Percentiles rank a stretch among this genome's conserved stretches.
Conservation (phyloP, 2,329 filamentous ascomycete species). For the Stachybotrys echinatus region DNA sequence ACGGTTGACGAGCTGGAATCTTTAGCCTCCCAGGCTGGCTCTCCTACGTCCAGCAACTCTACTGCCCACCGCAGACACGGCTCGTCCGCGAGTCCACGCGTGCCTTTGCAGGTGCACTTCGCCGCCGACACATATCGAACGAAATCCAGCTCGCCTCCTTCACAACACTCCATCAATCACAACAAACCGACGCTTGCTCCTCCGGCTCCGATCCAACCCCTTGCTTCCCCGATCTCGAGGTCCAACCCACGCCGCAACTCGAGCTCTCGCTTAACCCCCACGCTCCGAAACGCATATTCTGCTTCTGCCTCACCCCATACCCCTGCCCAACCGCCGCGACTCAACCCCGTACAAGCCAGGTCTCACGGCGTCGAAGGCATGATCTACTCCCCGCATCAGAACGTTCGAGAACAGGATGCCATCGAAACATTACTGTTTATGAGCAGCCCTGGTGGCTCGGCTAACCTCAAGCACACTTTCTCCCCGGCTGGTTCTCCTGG, state of each 20-base stretch:
- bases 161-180: conserved; percentile 24
- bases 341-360: conserved; percentile 21
- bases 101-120: conserved; percentile 27
- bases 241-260: conserved; percentile 44
- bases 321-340: conserved; percentile 29
- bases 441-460: conserved; percentile 71
- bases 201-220: conserved; percentile 50
- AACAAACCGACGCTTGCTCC: conserved; percentile 40
- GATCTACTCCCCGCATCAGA: conserved; percentile 60
- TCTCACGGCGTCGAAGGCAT: conserved; percentile 42
- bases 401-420: conserved; percentile 71
- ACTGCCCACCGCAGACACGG: conserved; percentile 46
- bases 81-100: conserved; percentile 50
- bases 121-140: conserved; percentile 11
- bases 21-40: conserved; percentile 63
- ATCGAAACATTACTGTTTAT: conserved; percentile 77
- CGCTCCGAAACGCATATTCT: conserved; percentile 34
- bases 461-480: conserved; percentile 53
- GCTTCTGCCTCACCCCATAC: conserved; percentile 41
- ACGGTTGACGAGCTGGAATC: conserved; percentile 74
- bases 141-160: conserved; percentile 32
- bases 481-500: conserved; percentile 35
- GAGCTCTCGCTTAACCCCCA: conserved; percentile 41
- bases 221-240: conserved; percentile 26
- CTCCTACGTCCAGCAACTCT: conserved; percentile 55